Conservation (phyloP, 768 basidiomycete genomes). For the Xerocomellus amylosporus region DNA sequence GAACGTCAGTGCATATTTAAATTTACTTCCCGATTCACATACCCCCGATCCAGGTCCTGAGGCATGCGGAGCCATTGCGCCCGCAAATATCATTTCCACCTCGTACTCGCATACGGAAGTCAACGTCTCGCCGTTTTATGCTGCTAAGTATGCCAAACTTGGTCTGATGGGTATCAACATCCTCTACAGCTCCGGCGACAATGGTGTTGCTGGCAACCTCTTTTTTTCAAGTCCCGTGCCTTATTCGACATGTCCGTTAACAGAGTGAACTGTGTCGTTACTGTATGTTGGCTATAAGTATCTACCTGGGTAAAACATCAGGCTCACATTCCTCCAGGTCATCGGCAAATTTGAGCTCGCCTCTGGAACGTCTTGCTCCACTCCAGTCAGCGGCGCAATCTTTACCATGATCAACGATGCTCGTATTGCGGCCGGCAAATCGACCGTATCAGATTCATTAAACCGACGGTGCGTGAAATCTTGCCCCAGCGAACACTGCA, state of each 20-base stretch:
- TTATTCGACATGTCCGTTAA: constrained; percentile 39
- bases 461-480: constrained; percentile 42
- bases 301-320: background rate
- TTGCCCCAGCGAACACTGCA: background rate
- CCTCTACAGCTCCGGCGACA: constrained; percentile 45
- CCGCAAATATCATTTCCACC: constrained; percentile 40
- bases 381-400: constrained; percentile 33
- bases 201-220: constrained; percentile 40
- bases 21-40: background rate
- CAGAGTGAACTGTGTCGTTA: constrained; percentile 33
- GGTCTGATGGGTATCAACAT: constrained; percentile 42
- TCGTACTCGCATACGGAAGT: constrained; percentile 41
- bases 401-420: constrained; percentile 39
- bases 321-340: constrained; percentile 24
- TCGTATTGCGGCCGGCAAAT: constrained; percentile 31
- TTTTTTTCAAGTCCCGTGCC: constrained; percentile 29
- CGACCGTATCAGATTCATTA: constrained; percentile 42
- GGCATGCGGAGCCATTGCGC: constrained; percentile 37
- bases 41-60: constrained; percentile 20
- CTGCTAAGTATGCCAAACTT: constrained; percentile 45
- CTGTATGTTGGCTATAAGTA: constrained; percentile 5
- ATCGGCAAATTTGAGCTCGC: constrained; percentile 34
- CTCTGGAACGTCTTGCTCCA: constrained; percentile 34
- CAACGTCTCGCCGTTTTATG: constrained; percentile 35
- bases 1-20: constrained; percentile 10